phyloP scores from a whole-genome alignment of 805 yeast genomes.

The Spathaspora girioi region DNA sequence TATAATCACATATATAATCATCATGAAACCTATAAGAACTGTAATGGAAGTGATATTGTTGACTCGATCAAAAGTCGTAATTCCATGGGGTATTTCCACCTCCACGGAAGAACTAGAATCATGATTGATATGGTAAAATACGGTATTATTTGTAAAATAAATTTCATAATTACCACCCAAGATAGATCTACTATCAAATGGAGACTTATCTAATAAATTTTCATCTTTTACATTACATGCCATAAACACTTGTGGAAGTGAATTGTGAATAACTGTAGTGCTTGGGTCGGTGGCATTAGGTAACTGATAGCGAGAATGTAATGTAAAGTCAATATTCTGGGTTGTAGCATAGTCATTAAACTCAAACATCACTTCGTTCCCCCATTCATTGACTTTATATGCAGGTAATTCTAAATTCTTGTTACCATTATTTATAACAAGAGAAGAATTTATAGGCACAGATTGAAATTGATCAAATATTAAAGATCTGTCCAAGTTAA shows the following conservation, averaged over 20 bases:
- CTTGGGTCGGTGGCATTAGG: conserved; percentile 16
- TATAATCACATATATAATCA: conserved; percentile 4
- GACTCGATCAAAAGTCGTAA: conserved; percentile 6
- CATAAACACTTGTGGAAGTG: conserved; percentile 27
- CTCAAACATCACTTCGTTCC: conserved; percentile 34
- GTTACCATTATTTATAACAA: conserved; percentile 28
- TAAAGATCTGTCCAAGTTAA: conserved; percentile 26
- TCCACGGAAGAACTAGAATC: background rate
- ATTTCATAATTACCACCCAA: conserved; percentile 29
- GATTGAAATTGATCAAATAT: conserved; percentile 39
- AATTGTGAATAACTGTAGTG: conserved; percentile 13
- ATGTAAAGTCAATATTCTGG: conserved; percentile 18
- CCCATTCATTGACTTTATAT: conserved; percentile 36
- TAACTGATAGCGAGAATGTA: conserved; percentile 40
- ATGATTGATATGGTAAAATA: conserved; percentile 28
- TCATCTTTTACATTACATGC: conserved; percentile 33
- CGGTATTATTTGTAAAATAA: conserved; percentile 37
- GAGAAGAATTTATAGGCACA: conserved; percentile 16
- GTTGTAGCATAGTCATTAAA: conserved; percentile 9
- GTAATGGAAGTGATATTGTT: conserved; percentile 7
- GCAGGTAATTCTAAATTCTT: conserved; percentile 39
- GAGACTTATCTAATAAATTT: conserved; percentile 28
- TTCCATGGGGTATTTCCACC: conserved; percentile 7
- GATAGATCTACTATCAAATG: conserved; percentile 27
- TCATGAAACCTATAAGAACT: conserved; percentile 5